Evolutionary conservation across 1,139 yeast genomes (phyloP).

Genomic region (Saccharomyces uvarum): DNA sequence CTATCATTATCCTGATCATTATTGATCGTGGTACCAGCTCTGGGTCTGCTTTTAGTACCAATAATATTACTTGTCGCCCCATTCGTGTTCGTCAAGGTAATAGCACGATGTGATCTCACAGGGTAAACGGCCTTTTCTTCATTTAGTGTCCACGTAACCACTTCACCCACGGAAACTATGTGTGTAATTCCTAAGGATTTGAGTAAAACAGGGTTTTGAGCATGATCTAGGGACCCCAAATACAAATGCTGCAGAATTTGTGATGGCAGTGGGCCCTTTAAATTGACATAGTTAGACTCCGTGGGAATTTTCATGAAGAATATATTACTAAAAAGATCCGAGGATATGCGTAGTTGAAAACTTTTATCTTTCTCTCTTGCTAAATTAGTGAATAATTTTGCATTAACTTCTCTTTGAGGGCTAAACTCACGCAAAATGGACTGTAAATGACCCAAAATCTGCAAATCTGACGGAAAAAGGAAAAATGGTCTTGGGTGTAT

Average conservation of each 20-base stretch:
- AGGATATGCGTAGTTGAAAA: conserved; percentile 21
- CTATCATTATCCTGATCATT: not conserved
- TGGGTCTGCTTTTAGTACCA: conserved; percentile 12
- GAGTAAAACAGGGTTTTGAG: conserved; percentile 60
- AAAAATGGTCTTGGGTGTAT: conserved; percentile 76
- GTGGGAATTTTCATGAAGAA: conserved; percentile 26
- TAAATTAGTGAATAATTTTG: not conserved
- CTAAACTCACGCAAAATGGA: conserved; percentile 39
- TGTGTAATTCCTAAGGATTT: conserved; percentile 61
- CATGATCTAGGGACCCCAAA: conserved; percentile 79
- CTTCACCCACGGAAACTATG: conserved; percentile 83
- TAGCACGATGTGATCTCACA: not conserved
- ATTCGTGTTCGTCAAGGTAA: not conserved
- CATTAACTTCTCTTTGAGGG: conserved; percentile 17
- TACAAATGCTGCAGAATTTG: conserved; percentile 76
- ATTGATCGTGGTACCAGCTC: not conserved
- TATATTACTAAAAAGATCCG: conserved; percentile 31
- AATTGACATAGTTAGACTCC: conserved; percentile 23
- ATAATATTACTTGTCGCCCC: not conserved
- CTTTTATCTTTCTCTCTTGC: conserved; percentile 1
- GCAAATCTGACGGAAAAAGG: conserved; percentile 69
- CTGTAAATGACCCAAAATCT: conserved; percentile 57
- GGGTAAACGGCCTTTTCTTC: conserved; percentile 15
- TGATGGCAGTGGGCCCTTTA: conserved; percentile 38
- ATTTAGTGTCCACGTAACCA: conserved; percentile 47